Evolutionary conservation across 2,329 filamentous ascomycete species (phyloP).

Genomic region (Coniella lustricola): DNA sequence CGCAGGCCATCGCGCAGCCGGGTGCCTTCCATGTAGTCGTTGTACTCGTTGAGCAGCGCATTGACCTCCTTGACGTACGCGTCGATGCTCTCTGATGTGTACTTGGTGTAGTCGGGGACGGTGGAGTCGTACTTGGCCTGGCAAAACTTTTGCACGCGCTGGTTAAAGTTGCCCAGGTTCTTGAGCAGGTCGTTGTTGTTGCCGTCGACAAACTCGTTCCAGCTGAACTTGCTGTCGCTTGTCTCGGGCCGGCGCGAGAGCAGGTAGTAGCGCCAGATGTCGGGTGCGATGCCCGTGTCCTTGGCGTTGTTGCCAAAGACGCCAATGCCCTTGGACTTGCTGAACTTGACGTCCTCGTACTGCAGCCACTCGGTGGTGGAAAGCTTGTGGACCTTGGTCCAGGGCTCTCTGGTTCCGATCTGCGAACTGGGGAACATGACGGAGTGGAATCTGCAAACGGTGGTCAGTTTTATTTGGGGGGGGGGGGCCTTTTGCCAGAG

Average conservation of each 20-base stretch:
- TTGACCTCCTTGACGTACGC: constrained; percentile 58
- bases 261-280: constrained; percentile 73
- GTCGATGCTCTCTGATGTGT: constrained; percentile 46
- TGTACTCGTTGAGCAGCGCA: constrained; percentile 57
- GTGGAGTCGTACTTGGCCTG: constrained; percentile 37
- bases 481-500: no score
- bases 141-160: constrained; percentile 56
- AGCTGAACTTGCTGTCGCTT: constrained; percentile 67
- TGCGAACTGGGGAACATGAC: constrained; percentile 88
- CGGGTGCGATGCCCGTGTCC: constrained; percentile 74
- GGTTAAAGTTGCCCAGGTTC: constrained; percentile 56
- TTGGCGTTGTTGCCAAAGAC: constrained; percentile 88
- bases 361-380: constrained; percentile 87
- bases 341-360: constrained; percentile 87
- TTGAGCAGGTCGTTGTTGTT: constrained; percentile 68
- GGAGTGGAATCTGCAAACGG: constrained; percentile 63
- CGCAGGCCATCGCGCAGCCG: constrained; percentile 62
- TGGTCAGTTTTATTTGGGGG: no score
- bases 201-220: constrained; percentile 60
- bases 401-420: constrained; percentile 74
- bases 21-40: constrained; percentile 61
- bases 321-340: constrained; percentile 80
- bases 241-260: constrained; percentile 66
- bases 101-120: constrained; percentile 42
- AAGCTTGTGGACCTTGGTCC: constrained; percentile 84